A percentile compares a stretch with the other conserved stretches of the same genome.
These are phyloP conservation scores for Paratinospora sagittata DNA, from an alignment of 164 flowering plant species.

Conservation along the genomic window DNA sequence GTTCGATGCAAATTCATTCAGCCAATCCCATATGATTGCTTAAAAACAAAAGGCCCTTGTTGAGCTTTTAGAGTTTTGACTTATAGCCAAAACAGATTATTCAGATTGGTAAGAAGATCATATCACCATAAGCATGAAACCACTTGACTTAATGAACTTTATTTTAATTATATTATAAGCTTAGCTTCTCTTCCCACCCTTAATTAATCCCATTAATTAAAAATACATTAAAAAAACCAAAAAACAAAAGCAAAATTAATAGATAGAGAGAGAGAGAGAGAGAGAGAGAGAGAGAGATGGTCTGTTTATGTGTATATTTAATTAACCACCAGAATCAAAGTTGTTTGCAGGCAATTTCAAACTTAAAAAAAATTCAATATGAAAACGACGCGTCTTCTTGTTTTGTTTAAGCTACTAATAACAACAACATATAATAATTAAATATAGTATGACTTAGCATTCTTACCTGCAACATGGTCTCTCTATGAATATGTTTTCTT, in stretches of 20 bases:
- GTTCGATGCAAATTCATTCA: no score
- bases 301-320: not conserved
- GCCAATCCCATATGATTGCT: no score
- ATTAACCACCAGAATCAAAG: not conserved
- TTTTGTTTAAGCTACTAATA: not conserved
- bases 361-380: not conserved
- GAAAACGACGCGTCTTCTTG: constrained; percentile 1
- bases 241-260: no score
- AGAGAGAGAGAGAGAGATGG: not conserved
- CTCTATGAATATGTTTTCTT: constrained; percentile 1
- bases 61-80: no score
- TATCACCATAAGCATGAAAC: no score
- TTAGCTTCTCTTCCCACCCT: not conserved
- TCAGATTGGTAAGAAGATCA: no score
- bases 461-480: constrained; percentile 8
- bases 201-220: not conserved
- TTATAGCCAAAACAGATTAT: no score
- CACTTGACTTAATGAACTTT: no score
- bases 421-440: constrained; percentile 1
- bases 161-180: not conserved
- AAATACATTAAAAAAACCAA: not conserved
- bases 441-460: constrained; percentile 3
- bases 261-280: not conserved
- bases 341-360: not conserved
- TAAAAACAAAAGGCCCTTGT: no score